phyloP scores from a whole-genome alignment of 805 yeast genomes.

The Kodamaea neixiangensis region DNA sequence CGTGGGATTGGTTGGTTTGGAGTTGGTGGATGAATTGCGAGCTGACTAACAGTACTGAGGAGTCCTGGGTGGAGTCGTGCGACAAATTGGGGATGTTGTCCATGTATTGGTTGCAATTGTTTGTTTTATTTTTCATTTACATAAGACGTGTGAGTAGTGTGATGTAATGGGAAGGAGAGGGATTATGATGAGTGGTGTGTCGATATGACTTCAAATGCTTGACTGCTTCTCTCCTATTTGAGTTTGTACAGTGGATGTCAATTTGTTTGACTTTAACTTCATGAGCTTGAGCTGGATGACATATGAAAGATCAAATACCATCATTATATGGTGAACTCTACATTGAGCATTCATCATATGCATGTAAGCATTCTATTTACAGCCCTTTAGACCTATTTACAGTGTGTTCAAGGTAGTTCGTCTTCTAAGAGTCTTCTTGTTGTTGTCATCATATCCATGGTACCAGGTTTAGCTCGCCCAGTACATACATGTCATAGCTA shows the following conservation, averaged over 20 bases:
- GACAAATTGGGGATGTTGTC: conserved; percentile 13
- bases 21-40: conserved; percentile 5
- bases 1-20: neutral
- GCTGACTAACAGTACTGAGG: conserved; percentile 3
- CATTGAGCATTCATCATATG: neutral
- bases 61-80: conserved; percentile 7
- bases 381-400: neutral
- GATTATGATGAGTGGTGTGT: neutral
- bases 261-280: no score
- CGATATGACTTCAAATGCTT: neutral
- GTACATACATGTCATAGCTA: no score
- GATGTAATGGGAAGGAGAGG: neutral
- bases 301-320: neutral
- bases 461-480: no score
- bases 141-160: neutral
- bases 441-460: no score
- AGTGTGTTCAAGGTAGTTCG: neutral
- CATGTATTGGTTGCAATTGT: conserved; percentile 6
- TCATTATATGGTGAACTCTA: neutral
- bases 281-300: no score
- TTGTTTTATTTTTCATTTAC: neutral
- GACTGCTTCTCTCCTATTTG: no score
- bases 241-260: no score
- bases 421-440: no score
- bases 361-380: neutral